Percentiles rank a stretch among this genome's conserved stretches.
These are phyloP conservation scores for Trichosporon faecale DNA, from an alignment of 1,284 basidiomycete species.

Conservation along the genomic window DNA sequence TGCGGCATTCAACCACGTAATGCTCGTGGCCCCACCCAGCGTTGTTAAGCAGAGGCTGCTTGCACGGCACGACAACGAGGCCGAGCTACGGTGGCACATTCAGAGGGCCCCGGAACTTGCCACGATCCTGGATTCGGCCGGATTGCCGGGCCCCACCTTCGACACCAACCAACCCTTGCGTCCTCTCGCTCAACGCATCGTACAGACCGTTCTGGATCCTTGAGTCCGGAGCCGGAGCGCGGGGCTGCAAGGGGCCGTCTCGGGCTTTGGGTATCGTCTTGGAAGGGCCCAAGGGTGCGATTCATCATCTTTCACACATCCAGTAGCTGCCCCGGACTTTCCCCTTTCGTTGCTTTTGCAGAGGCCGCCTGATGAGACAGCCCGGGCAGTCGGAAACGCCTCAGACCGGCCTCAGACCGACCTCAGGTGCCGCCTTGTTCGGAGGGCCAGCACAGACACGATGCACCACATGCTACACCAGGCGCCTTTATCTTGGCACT, in stretches of 20 bases:
- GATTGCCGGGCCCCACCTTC: constrained; percentile 8
- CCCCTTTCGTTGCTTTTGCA: neutral
- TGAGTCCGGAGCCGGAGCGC: neutral
- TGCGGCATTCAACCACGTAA: neutral
- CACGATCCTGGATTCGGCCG: neutral
- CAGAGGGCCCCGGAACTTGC: constrained; percentile 11
- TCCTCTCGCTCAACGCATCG: neutral
- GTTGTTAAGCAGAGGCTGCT: neutral
- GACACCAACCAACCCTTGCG: neutral
- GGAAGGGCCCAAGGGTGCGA: neutral
- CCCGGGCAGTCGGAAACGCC: neutral
- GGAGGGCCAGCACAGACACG: neutral
- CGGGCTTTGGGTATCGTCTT: neutral
- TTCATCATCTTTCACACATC: neutral
- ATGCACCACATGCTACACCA: neutral
- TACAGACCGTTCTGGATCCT: constrained; percentile 1
- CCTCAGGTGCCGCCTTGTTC: neutral
- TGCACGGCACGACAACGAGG: neutral
- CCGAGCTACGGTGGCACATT: neutral
- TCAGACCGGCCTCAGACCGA: neutral
- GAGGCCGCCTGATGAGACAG: neutral
- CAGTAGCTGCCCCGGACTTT: neutral
- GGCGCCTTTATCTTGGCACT: neutral
- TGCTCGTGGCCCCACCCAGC: constrained; percentile 1
- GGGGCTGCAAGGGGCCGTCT: neutral